Conservation (phyloP, 164 flowering plant species). For the Berberis vulgaris region DNA sequence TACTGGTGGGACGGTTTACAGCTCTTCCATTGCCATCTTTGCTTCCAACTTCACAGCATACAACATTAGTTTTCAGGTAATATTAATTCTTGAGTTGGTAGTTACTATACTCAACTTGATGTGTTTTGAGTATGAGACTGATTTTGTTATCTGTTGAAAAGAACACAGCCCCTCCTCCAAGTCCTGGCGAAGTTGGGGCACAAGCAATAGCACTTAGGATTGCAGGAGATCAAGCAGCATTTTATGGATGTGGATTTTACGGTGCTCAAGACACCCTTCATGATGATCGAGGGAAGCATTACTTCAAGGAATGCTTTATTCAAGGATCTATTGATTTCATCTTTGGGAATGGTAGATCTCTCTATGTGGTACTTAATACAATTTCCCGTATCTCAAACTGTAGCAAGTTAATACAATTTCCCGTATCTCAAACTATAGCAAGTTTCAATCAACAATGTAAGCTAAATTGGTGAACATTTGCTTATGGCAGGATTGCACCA, state of each 20-base stretch:
- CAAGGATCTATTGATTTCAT: conserved; percentile 87
- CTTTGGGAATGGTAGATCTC: conserved; percentile 61
- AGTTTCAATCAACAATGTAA: neutral
- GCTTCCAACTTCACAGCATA: conserved; percentile 61
- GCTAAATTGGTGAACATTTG: neutral
- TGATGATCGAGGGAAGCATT: conserved; percentile 66
- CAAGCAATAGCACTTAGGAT: conserved; percentile 77
- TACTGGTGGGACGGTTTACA: conserved; percentile 58
- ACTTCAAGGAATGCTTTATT: conserved; percentile 58
- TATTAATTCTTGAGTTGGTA: neutral
- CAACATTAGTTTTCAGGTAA: conserved; percentile 75
- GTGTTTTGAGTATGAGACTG: neutral
- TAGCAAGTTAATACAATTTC: no score
- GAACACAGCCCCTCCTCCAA: conserved; percentile 69
- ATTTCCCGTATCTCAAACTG: neutral
- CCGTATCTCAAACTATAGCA: neutral
- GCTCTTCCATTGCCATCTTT: conserved; percentile 48
- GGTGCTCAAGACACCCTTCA: conserved; percentile 82
- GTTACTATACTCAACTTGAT: no score
- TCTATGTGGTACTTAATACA: conserved; percentile 42
- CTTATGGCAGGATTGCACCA: conserved; percentile 30
- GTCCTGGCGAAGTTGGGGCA: conserved; percentile 54
- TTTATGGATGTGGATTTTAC: conserved; percentile 79
- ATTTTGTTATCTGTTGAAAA: conserved; percentile 10
- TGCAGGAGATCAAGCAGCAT: conserved; percentile 64